These are phyloP conservation scores for Aspergillus heteromorphus DNA, from an alignment of 495 filamentous ascomycete species.

Conservation along the genomic window DNA sequence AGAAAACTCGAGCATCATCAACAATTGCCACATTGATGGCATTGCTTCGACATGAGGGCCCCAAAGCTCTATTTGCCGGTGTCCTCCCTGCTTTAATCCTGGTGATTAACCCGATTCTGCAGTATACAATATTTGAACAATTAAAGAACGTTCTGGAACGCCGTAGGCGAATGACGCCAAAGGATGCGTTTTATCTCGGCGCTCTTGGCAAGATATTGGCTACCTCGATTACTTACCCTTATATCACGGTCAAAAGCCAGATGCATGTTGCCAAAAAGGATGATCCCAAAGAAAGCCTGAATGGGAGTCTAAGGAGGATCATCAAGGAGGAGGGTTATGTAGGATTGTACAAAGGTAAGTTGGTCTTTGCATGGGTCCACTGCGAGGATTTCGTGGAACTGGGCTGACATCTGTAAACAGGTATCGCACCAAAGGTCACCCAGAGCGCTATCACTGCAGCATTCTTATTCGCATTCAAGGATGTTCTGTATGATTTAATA, in stretches of 20 bases:
- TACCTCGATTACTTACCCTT: slow-evolving; percentile 92
- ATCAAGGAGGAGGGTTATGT: slow-evolving; percentile 81
- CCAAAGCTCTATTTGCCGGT: slow-evolving; percentile 78
- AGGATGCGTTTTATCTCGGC: slow-evolving; percentile 83
- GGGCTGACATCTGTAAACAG: slow-evolving; percentile 36
- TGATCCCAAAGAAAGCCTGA: slow-evolving; percentile 64
- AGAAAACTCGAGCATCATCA: slow-evolving; percentile 54
- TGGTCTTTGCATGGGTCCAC: background rate
- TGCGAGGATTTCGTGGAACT: background rate
- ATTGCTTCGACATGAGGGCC: slow-evolving; percentile 74
- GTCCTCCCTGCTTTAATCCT: slow-evolving; percentile 89
- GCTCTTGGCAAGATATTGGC: slow-evolving; percentile 92
- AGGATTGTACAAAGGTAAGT: slow-evolving; percentile 83
- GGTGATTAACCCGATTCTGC: slow-evolving; percentile 95
- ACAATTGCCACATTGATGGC: slow-evolving; percentile 75
- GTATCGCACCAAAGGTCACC: slow-evolving; percentile 90
- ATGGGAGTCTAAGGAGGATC: slow-evolving; percentile 67
- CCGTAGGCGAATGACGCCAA: slow-evolving; percentile 66
- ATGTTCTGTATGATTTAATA: slow-evolving; percentile 66
- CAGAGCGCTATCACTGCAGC: slow-evolving; percentile 96
- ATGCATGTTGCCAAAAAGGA: slow-evolving; percentile 84
- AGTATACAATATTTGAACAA: slow-evolving; percentile 98
- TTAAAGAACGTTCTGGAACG: slow-evolving; percentile 74
- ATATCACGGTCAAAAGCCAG: slow-evolving; percentile 94
- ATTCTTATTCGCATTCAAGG: slow-evolving; percentile 97